A percentile compares a stretch with the other conserved stretches of the same genome.
These are phyloP conservation scores for Botrytis elliptica DNA, from an alignment of 2,329 filamentous ascomycete genomes.

Conservation along the genomic window DNA sequence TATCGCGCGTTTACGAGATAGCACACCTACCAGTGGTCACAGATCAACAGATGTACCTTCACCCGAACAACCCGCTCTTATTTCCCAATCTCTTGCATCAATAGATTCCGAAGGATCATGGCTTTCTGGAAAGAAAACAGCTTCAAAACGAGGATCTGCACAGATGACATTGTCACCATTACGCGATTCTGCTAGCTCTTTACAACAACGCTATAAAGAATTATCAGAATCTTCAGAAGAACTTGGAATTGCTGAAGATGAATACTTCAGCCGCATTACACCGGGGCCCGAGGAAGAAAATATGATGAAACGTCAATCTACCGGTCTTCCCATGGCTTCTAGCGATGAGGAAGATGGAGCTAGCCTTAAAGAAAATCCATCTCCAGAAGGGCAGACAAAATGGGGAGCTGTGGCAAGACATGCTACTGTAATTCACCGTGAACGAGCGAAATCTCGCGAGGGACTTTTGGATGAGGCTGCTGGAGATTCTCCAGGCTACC, in stretches of 20 bases:
- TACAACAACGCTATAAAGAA: slow-evolving; percentile 49
- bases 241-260: slow-evolving; percentile 64
- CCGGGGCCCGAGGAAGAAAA: slow-evolving; percentile 40
- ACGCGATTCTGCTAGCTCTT: slow-evolving; percentile 44
- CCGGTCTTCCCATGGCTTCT: slow-evolving; percentile 50
- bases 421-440: slow-evolving; percentile 63
- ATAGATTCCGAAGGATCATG: slow-evolving; percentile 96
- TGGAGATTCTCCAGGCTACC: slow-evolving; percentile 24
- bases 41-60: slow-evolving; percentile 46
- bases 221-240: slow-evolving; percentile 65
- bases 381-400: slow-evolving; percentile 34
- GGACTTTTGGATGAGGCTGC: slow-evolving; percentile 45
- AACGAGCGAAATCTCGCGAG: slow-evolving; percentile 57
- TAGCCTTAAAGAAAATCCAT: slow-evolving; percentile 34
- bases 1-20: slow-evolving; percentile 41
- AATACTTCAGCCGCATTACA: slow-evolving; percentile 64
- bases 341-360: slow-evolving; percentile 59
- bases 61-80: slow-evolving; percentile 50
- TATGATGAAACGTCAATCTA: slow-evolving; percentile 43
- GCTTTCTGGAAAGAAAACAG: slow-evolving; percentile 71
- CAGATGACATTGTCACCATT: slow-evolving; percentile 44
- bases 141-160: slow-evolving; percentile 49
- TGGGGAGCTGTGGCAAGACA: slow-evolving; percentile 45
- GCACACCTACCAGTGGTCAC: slow-evolving; percentile 48
- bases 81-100: slow-evolving; percentile 86